These are phyloP conservation scores for Boletus barrowsii DNA, from an alignment of 768 basidiomycete genomes.

Conservation along the genomic window DNA sequence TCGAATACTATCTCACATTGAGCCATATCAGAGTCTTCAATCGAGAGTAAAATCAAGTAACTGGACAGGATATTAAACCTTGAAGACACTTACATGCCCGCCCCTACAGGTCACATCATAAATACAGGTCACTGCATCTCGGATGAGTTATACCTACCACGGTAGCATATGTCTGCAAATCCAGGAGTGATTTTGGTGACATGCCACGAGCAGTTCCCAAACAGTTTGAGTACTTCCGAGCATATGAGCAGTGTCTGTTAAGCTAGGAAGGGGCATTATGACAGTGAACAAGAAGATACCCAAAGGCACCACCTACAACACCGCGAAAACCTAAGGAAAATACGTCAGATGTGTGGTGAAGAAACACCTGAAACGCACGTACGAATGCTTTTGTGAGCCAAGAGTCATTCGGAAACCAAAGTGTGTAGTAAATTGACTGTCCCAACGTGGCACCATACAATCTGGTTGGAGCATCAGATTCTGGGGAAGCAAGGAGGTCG, in stretches of 20 bases:
- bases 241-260: conserved; percentile 3
- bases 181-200: not conserved
- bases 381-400: conserved; percentile 3
- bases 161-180: not conserved
- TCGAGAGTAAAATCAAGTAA: too few species aligned
- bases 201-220: conserved; percentile 1
- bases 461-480: not conserved
- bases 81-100: not conserved
- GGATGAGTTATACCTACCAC: not conserved
- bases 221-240: not conserved
- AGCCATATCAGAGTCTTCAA: not conserved
- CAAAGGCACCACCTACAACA: not conserved
- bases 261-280: not conserved
- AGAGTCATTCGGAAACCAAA: conserved; percentile 12
- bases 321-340: not conserved
- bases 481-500: not conserved
- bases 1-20: not conserved
- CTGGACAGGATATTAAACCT: too few species aligned
- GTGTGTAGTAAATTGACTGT: conserved; percentile 4
- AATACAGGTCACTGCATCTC: not conserved
- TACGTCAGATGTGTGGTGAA: not conserved
- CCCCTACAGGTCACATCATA: conserved; percentile 6
- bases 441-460: conserved; percentile 15
- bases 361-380: not conserved
- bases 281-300: not conserved